Evolutionary conservation across 2,329 filamentous ascomycete species (phyloP), one percentile per base, ranked within the genome.

Genomic region (Claviceps cyperi): DNA sequence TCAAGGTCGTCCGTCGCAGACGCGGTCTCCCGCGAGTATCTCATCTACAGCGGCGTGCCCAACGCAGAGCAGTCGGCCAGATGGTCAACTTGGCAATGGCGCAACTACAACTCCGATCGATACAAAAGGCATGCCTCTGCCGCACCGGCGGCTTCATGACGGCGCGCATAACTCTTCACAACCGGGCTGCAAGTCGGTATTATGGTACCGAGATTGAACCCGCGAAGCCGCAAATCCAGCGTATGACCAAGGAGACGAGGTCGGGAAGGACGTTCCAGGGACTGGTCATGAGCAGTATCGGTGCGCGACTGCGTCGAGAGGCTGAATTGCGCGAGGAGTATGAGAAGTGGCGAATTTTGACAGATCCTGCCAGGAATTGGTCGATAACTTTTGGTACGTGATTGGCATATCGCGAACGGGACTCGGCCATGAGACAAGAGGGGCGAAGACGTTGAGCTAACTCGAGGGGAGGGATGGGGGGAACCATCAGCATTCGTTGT

Each of bases 271-370:
- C 68, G 3, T 81, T 81, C 59, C 72, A 75, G 57, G 76, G 76
- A 19, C 78, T 81, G 64, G 70, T 81, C 57, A 75, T 78, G 58
- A 74, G 77, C 55, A 79, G 76, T 54, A 77, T 79, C 47, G 70
- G 69, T 47, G 68, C 72, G 50, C 72, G 78, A 52, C 66, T 80
- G 54, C 67, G 70, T 55, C 66, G 73, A n/a, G 77, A 81, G 62
- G 67, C 69, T 47, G 69, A 70, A 52, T 75, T 80, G 61, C 67
- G 74, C 22, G 72, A 71, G 57, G 69, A 73, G 54, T 77, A 75
- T 36, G 66, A 69, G 58, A 55, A 63, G 49, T 69, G 66, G 66
- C 62, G 66, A 45, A 61, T 66, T 47, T 60, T 66, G 51, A 69
- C 61, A 24, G 66, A 69, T 50, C 66, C 66, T 8, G 61, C 63